These are phyloP conservation scores for Erigeron canadensis DNA, from an alignment of 129 eudicot species.

Conservation along the genomic window DNA sequence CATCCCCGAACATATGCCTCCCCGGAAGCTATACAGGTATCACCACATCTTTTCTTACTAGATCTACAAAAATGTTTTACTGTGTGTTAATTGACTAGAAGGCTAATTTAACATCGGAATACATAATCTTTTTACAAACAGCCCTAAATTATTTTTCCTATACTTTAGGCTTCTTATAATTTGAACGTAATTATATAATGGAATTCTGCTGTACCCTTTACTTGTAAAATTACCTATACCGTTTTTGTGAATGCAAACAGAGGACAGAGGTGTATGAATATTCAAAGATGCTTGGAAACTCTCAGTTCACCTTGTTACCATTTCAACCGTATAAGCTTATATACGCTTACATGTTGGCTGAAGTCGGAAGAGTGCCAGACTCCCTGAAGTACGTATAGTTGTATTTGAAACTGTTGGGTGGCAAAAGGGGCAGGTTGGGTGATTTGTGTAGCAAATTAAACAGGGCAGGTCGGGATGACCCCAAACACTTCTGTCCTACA, in stretches of 20 bases:
- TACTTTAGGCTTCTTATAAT: background rate
- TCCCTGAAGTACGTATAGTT: conserved; percentile 57
- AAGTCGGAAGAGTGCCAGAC: conserved; percentile 91
- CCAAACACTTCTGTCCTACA: background rate
- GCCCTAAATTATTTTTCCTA: background rate
- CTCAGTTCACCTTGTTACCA: conserved; percentile 79
- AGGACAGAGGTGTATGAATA: conserved; percentile 88
- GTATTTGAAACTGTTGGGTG: background rate
- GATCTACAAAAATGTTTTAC: background rate
- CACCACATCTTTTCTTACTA: conserved; percentile 19
- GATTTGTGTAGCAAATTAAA: background rate
- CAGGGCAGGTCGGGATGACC: background rate
- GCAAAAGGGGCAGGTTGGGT: background rate
- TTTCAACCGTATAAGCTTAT: conserved; percentile 90
- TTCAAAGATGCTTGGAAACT: conserved; percentile 79
- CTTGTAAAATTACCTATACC: conserved; percentile 19
- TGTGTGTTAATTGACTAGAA: background rate
- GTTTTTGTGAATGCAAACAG: conserved; percentile 44
- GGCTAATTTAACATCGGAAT: background rate
- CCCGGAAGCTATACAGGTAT: conserved; percentile 97
- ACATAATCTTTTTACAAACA: background rate
- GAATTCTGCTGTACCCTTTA: background rate
- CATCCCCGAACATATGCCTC: conserved; percentile 89
- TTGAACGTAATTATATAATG: background rate
- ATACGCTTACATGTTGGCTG: conserved; percentile 94